Evolutionary conservation across 1,284 basidiomycete genomes (phyloP).

Genomic region (Papiliotrema terrestris): DNA sequence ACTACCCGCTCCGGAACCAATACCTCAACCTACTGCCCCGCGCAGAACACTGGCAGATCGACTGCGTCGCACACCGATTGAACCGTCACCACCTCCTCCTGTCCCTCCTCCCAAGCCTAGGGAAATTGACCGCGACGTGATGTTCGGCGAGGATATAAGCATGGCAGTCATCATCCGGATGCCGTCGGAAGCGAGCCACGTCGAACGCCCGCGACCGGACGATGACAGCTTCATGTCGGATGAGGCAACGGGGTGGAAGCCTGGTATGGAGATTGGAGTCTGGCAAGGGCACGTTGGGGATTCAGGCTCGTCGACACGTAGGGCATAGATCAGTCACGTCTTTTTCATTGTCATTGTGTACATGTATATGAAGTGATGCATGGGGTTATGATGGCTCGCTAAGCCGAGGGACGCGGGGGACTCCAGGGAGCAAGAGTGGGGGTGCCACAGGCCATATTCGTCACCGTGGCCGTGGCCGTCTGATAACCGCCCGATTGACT

Average conservation of each 20-base stretch:
- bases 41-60: too few relatives aligned
- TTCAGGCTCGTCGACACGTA: not conserved
- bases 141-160: constrained; percentile 26
- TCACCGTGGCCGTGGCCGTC: too few relatives aligned
- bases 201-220: not conserved
- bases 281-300: constrained; percentile 30
- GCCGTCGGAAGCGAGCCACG: constrained; percentile 15
- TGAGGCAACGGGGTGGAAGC: constrained; percentile 34
- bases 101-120: not conserved
- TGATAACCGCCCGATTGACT: too few relatives aligned
- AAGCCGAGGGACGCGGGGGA: too few relatives aligned
- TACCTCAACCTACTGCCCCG: too few relatives aligned
- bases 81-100: not conserved
- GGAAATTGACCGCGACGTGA: constrained; percentile 13
- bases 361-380: not conserved
- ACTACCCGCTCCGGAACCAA: too few relatives aligned
- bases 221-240: constrained; percentile 19
- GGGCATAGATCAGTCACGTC: not conserved
- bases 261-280: constrained; percentile 42
- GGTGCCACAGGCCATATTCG: too few relatives aligned
- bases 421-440: too few relatives aligned
- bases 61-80: too few relatives aligned
- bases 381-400: too few relatives aligned
- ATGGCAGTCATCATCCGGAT: constrained; percentile 38
- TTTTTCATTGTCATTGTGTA: not conserved